Evolutionary conservation across 768 basidiomycete genomes (phyloP).

Genomic region (Boletus speciosus): DNA sequence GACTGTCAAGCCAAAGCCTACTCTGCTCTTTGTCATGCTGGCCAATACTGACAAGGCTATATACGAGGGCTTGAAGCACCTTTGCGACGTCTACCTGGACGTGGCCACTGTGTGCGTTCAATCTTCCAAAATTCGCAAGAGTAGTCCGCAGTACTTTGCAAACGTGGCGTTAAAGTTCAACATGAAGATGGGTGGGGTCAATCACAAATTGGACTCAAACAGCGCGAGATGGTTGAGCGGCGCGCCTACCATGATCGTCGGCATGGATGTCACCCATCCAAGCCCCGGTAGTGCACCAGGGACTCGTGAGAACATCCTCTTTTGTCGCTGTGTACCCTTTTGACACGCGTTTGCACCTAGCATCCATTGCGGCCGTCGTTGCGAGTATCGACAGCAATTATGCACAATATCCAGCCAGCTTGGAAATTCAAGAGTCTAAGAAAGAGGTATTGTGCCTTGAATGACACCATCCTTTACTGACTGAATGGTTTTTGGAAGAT

Average conservation of each 20-base stretch:
- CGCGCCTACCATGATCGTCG: conserved; percentile 50
- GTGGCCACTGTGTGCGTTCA: conserved; percentile 72
- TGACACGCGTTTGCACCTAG: conserved; percentile 9
- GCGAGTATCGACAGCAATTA: conserved; percentile 44
- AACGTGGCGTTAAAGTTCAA: conserved; percentile 56
- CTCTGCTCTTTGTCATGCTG: conserved; percentile 45
- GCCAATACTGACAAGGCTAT: conserved; percentile 45
- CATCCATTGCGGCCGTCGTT: conserved; percentile 54
- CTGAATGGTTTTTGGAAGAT: conserved; percentile 29
- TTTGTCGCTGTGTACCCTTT: background rate
- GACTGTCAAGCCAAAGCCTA: conserved; percentile 38
- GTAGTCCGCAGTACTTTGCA: conserved; percentile 51
- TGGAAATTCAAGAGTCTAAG: conserved; percentile 52
- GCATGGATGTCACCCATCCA: conserved; percentile 74
- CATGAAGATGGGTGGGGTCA: conserved; percentile 53
- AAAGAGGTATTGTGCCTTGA: conserved; percentile 52
- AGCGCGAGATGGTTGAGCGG: conserved; percentile 37
- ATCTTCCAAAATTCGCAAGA: conserved; percentile 64
- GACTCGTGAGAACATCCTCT: conserved; percentile 32
- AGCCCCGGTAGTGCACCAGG: conserved; percentile 63
- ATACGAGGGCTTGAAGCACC: conserved; percentile 51
- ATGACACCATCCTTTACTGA: background rate
- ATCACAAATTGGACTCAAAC: conserved; percentile 42
- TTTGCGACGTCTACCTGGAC: conserved; percentile 49
- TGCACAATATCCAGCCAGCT: conserved; percentile 48